Conservation (phyloP, 352 stramenopile species). For the Globisporangium perplexum region DNA sequence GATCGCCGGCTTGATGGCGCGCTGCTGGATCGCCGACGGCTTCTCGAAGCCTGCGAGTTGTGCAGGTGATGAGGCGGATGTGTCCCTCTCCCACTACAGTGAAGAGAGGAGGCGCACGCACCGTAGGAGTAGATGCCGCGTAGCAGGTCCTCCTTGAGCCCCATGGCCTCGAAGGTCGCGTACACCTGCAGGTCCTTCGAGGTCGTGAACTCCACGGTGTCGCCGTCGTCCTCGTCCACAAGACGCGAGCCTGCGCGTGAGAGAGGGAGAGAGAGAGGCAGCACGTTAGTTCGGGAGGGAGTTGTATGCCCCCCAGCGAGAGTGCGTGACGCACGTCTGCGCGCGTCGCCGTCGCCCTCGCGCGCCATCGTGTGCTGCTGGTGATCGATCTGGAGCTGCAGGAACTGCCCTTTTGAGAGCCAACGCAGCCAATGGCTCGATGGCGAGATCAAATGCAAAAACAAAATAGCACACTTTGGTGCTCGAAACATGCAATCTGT, state of each 20-base stretch:
- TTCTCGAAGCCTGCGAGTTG: constrained; percentile 94
- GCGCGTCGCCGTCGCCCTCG: constrained; percentile 10
- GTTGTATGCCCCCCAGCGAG: constrained; percentile 1
- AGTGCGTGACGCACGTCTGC: constrained; percentile 10
- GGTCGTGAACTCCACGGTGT: constrained; percentile 88
- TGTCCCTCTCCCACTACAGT: no score
- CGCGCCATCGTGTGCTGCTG: constrained; percentile 7
- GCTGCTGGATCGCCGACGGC: constrained; percentile 99
- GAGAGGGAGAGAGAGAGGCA: no score
- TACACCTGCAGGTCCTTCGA: constrained; percentile 90
- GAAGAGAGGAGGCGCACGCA: no score
- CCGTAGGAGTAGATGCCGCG: constrained; percentile 99
- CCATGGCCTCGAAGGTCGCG: constrained; percentile 98
- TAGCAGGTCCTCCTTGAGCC: constrained; percentile 97
- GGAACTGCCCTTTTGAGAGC: not conserved
- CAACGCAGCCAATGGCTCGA: not conserved
- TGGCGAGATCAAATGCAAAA: not conserved
- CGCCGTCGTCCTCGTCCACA: constrained; percentile 55
- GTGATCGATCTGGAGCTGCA: not conserved
- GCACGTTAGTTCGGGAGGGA: constrained; percentile 6
- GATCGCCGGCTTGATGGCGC: constrained; percentile 96
- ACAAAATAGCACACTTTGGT: no score
- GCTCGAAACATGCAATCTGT: no score
- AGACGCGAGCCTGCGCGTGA: constrained; percentile 54
- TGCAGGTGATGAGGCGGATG: no score